Evolutionary conservation across 2,329 filamentous ascomycete genomes (phyloP).

Genomic region (Fusarium oxysporum): DNA sequence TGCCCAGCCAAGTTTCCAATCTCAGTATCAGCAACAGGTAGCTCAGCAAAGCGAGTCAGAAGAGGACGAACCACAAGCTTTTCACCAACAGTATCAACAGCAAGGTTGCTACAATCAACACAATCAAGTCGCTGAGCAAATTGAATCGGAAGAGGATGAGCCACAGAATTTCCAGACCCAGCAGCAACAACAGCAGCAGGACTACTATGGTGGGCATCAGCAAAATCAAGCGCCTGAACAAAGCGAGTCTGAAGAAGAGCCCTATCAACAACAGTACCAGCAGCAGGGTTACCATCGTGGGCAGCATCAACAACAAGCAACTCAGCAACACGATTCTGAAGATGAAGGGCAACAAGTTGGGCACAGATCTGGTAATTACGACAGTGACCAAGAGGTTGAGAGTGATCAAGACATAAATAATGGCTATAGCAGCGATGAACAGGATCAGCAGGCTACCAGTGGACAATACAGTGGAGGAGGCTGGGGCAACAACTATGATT

Average conservation of each 20-base stretch:
- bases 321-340: not conserved
- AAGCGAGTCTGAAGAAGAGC: not conserved
- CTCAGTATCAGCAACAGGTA: not conserved
- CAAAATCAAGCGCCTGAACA: not conserved
- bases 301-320: not conserved
- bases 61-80: not conserved
- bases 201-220: not conserved
- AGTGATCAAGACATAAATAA: not conserved
- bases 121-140: not conserved
- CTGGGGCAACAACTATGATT: not conserved
- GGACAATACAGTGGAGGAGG: not conserved
- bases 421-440: not conserved
- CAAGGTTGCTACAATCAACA: not conserved
- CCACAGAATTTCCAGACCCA: not conserved
- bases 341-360: not conserved
- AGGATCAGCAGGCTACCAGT: not conserved
- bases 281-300: not conserved
- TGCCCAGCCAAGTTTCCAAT: not conserved
- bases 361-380: not conserved
- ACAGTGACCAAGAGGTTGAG: not conserved
- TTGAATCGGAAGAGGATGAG: not conserved
- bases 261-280: not conserved
- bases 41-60: not conserved
- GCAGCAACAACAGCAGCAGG: not conserved
- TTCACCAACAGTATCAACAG: not conserved